phyloP scores from a whole-genome alignment of 257 asterid species.

The Scutellaria baicalensis region DNA sequence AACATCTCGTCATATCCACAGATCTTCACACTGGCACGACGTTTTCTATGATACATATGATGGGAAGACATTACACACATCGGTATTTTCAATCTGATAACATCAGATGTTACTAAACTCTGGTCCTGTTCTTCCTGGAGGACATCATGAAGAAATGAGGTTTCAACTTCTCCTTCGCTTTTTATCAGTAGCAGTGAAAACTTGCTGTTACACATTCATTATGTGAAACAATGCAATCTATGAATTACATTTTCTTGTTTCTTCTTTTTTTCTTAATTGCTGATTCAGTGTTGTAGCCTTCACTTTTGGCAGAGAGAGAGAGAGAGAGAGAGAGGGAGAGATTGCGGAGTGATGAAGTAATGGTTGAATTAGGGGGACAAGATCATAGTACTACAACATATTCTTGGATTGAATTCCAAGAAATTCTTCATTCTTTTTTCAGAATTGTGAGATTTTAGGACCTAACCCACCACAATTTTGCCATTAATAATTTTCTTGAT shows the following conservation, averaged over 20 bases:
- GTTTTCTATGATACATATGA: neutral
- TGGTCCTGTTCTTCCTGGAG: neutral
- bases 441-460: neutral
- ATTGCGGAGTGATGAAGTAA: neutral
- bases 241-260: no score
- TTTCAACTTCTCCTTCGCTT: neutral
- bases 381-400: neutral
- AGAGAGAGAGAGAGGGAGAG: neutral
- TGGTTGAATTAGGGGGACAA: neutral
- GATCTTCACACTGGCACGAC: neutral
- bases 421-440: neutral
- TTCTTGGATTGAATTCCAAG: constrained; percentile 3
- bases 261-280: no score
- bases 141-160: neutral
- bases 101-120: neutral
- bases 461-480: neutral
- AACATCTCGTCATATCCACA: neutral
- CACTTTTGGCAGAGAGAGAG: neutral
- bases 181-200: neutral
- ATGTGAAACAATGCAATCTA: no score
- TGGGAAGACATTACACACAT: neutral
- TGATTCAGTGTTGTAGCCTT: neutral
- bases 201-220: neutral
- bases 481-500: neutral
- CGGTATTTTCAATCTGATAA: neutral